Percentiles rank a stretch among this genome's conserved stretches.
phyloP scores from a whole-genome alignment of 805 yeast genomes.

The Ogataea zsoltii region DNA sequence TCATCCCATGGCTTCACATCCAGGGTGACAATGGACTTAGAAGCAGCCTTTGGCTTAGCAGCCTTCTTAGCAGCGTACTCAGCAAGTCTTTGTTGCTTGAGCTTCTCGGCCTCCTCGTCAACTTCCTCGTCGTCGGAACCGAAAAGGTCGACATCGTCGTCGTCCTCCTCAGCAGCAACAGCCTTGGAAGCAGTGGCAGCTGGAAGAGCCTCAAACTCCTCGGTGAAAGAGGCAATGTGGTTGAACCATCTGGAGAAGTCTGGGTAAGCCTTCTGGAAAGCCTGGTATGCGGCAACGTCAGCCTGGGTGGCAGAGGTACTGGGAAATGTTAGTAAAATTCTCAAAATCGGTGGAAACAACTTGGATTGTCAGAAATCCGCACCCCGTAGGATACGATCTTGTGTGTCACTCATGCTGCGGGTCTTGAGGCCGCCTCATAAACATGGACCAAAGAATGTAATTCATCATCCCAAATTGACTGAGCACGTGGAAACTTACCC shows the following conservation, averaged over 20 bases:
- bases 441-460: conserved; percentile 82
- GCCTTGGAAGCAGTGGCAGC: conserved; percentile 66
- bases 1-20: conserved; percentile 99
- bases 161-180: conserved; percentile 74
- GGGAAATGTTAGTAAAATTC: conserved; percentile 21
- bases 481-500: conserved; percentile 67
- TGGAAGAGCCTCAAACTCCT: conserved; percentile 79
- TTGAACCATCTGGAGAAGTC: conserved; percentile 97
- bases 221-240: conserved; percentile 93
- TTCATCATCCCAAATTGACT: conserved; percentile 13
- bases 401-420: conserved; percentile 89
- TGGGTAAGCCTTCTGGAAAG: conserved; percentile 91
- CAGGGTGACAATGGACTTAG: conserved; percentile 94
- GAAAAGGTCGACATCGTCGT: conserved; percentile 88
- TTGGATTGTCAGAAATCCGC: conserved; percentile 33
- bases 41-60: conserved; percentile 97
- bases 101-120: conserved; percentile 95
- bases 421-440: conserved; percentile 95
- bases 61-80: conserved; percentile 98
- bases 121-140: conserved; percentile 94
- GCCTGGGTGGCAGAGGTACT: conserved; percentile 93
- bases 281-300: conserved; percentile 91
- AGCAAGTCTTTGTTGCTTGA: conserved; percentile 97
- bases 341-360: background rate
- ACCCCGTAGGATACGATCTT: conserved; percentile 39